These are phyloP conservation scores for Mycena indigotica DNA, from an alignment of 768 basidiomycete species.

Conservation along the genomic window DNA sequence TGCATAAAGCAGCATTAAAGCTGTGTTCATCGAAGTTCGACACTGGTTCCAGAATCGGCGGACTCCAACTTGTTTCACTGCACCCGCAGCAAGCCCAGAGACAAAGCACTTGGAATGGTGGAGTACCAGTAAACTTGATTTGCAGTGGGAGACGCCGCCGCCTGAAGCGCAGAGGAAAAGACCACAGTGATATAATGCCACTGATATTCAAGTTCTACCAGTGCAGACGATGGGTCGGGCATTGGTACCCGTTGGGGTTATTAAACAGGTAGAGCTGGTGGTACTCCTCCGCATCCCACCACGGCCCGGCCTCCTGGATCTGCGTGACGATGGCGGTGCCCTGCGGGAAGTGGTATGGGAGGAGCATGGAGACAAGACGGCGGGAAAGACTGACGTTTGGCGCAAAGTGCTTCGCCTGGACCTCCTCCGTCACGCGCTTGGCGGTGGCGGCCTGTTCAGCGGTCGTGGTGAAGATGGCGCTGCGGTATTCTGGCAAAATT, in stretches of 20 bases:
- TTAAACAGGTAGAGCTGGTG: conserved; percentile 64
- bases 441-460: conserved; percentile 64
- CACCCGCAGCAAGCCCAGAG: too few relatives aligned
- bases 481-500: conserved; percentile 77
- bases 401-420: conserved; percentile 68
- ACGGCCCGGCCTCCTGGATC: conserved; percentile 56
- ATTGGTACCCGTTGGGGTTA: conserved; percentile 74
- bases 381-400: conserved; percentile 37
- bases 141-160: too few relatives aligned
- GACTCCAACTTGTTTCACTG: too few relatives aligned
- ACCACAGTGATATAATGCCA: too few relatives aligned
- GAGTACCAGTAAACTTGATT: too few relatives aligned
- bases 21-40: too few relatives aligned
- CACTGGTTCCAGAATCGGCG: too few relatives aligned
- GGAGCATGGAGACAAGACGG: not conserved
- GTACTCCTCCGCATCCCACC: conserved; percentile 65
- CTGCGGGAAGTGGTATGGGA: not conserved
- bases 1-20: too few relatives aligned
- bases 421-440: conserved; percentile 61
- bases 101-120: too few relatives aligned
- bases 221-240: conserved; percentile 66
- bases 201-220: too few relatives aligned
- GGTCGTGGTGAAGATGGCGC: conserved; percentile 67
- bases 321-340: conserved; percentile 60
- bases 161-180: too few relatives aligned